Evolutionary conservation across 306 rosid genomes (phyloP).

Genomic region (Trifolium pratense): DNA sequence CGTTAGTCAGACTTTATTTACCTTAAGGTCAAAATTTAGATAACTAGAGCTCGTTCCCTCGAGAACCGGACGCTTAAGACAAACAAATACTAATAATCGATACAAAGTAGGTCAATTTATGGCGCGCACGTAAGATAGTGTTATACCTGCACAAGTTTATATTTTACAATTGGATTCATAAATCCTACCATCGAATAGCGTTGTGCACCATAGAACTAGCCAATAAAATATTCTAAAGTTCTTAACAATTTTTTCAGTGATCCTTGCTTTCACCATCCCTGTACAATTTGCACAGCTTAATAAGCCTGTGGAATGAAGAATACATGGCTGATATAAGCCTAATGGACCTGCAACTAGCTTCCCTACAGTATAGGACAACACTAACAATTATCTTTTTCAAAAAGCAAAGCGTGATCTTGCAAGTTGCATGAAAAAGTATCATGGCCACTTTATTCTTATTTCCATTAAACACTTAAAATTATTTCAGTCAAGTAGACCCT

Average conservation of each 20-base stretch:
- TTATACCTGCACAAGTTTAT: too few species aligned
- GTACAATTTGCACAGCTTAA: background rate
- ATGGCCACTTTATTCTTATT: slow-evolving; percentile 2
- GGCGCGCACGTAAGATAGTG: too few species aligned
- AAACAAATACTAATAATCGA: too few species aligned
- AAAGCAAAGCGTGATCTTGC: background rate
- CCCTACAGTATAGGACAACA: background rate
- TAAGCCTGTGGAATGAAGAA: background rate
- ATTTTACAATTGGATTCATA: too few species aligned
- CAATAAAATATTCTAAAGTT: background rate
- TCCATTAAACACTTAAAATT: background rate
- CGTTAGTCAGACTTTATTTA: too few species aligned
- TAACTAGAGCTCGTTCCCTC: too few species aligned
- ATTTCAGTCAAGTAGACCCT: background rate
- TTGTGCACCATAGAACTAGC: background rate
- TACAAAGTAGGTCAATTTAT: too few species aligned
- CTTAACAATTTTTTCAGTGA: background rate
- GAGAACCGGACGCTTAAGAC: too few species aligned
- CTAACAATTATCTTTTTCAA: background rate
- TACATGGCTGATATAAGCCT: background rate
- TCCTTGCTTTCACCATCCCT: background rate
- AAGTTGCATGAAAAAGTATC: background rate
- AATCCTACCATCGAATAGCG: too few species aligned
- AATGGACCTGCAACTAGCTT: background rate
- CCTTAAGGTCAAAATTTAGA: too few species aligned